Evolutionary conservation across 1,139 yeast species (phyloP), one percentile per base, ranked within the genome.

Genomic region (Debaryomycetaceae sp.): DNA sequence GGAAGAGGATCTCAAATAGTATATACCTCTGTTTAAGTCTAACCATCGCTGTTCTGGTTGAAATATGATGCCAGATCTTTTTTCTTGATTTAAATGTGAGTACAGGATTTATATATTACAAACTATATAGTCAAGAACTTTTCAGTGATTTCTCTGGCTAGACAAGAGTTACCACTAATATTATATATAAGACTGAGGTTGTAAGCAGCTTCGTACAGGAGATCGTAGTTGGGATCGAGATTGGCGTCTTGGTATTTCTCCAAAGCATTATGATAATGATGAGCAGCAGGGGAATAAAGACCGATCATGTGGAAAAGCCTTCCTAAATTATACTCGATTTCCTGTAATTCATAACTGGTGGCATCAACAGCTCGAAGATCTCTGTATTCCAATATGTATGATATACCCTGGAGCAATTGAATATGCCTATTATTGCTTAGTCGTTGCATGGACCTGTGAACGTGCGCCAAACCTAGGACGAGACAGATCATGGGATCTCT

Each of bases 381-480:
- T 42, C 76, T 73, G 55, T 93, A 93, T 54, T 88, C 95, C 57
- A 80, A 65, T 46, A 95, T 60, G 55, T 80, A 89, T 48, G 93
- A 81, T 41, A 93, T 66, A 0, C 97, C 98, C 60, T 93, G 97
- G 2, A 93, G 69, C 30, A 93, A 72, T 58, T 91, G 97, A 45
- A 86, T 74, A 57, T 91, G 97, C 47, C 98, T 77, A 61, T 89
- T 89, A 8, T 84, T 75, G 11, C 96, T 84, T 45, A 88, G 81
- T 51, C 99, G 74, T 63, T 93, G 98, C 83, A 91, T 84, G 0
- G 98, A 86, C 36, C 99, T 75, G 56, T 91, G 97, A n/a, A 90
- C 70, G 63, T 91, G 93, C 0, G 91, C 82, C 37, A 93, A 65
- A 0, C 95, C 97, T 43, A 88, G 70, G 24, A 87, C 65, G 34